Evolutionary conservation across 495 filamentous ascomycete genomes (phyloP).

Genomic region (Pseudevernia furfuracea): DNA sequence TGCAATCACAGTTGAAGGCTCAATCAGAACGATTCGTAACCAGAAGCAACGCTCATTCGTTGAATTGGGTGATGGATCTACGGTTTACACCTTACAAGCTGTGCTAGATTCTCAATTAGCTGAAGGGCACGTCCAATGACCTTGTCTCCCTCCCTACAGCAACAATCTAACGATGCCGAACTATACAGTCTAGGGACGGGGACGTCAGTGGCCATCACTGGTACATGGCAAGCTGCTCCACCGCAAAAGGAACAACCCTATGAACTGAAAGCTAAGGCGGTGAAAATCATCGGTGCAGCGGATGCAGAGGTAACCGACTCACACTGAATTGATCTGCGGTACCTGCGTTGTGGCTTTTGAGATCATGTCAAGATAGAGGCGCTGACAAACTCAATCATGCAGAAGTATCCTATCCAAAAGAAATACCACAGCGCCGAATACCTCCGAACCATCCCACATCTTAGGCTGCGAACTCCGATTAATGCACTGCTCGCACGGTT

Average conservation of each 20-base stretch:
- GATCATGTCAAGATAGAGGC: not conserved
- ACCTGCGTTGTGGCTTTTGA: constrained; percentile 2
- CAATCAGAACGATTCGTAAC: constrained; percentile 74
- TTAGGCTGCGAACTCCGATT: constrained; percentile 75
- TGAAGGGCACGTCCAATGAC: constrained; percentile 55
- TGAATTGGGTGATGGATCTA: constrained; percentile 81
- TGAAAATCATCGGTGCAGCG: constrained; percentile 65
- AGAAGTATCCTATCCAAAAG: constrained; percentile 89
- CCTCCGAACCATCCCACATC: constrained; percentile 80
- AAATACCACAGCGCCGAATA: constrained; percentile 88
- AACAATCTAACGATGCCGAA: constrained; percentile 15
- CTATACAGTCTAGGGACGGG: constrained; percentile 65
- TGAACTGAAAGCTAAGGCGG: constrained; percentile 65
- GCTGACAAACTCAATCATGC: constrained; percentile 21
- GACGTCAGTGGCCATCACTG: constrained; percentile 68
- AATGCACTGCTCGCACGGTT: constrained; percentile 75
- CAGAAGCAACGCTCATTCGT: constrained; percentile 81
- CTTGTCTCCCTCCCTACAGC: constrained; percentile 12
- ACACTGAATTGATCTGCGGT: not conserved
- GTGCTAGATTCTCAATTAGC: constrained; percentile 69
- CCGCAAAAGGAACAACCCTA: constrained; percentile 61
- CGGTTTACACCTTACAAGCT: constrained; percentile 68
- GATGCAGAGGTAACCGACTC: constrained; percentile 62
- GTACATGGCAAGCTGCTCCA: constrained; percentile 68
- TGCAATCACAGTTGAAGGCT: constrained; percentile 60